Base-by-base conservation (phyloP, 2,329 filamentous ascomycete genomes). In the Fusarium duplospermum region DNA sequence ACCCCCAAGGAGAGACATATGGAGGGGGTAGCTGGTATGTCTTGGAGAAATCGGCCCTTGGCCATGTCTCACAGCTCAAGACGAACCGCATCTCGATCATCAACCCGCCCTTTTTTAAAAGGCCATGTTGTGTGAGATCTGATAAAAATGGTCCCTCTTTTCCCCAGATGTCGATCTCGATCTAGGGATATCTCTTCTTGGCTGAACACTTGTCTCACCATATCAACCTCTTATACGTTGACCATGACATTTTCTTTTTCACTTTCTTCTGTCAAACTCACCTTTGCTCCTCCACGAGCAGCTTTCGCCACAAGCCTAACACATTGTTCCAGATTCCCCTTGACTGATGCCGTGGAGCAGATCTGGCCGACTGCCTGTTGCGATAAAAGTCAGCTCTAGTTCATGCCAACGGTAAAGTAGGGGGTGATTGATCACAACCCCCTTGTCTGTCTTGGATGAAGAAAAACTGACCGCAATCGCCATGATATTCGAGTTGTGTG, bases 341-440 rank as follows among this genome's bases (percentile, higher is more conserved):
- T 84, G 86, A 96, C 91, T 73, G 90, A 93, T 70, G 91, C 88
- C 67, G 94, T 97, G 40, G 95, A 95, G 84, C 94, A 95, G 83
- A 98, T 90, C 84, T 98, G 96, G 36, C 95, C 95, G 54, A 98
- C 88, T 74, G 95, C 95, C 94, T 97, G 64, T n/a, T n/a, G 42
- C 14, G 33, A 13, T 22, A 33, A 63, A 50, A 52, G 27, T 74
- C 65, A 71, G 71, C 40, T 70, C 29, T 40, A 13, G 36, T 24
- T 35, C 62, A 74, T 72, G 50, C 69, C 66, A 64, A 40, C 57
- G 40, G 50, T 18, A 52, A 65, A 71, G 71, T 67, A 71, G 73
- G 71, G 71, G 69, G 16, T 10, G 24, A n/a, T n/a, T n/a, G n/a
- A n/a, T n/a, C n/a, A n/a, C n/a, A 29, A n/a, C 63, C 59, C 62